Conservation (phyloP, 140 eudicot genomes). For the Anethum foeniculum region DNA sequence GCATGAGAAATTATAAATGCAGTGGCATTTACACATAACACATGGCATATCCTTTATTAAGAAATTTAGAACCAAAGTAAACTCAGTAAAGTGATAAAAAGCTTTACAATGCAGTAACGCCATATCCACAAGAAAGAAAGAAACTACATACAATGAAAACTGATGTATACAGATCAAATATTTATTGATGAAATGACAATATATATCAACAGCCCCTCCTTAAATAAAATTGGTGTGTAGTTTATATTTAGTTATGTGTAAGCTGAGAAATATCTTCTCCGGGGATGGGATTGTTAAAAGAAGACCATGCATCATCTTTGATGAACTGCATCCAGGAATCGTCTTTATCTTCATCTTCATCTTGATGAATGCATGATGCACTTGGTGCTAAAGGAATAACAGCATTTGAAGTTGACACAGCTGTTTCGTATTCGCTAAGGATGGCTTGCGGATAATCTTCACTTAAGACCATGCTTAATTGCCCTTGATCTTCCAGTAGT, state of each 20-base stretch:
- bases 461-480: constrained; percentile 22
- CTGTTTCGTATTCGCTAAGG: constrained; percentile 37
- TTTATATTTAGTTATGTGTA: constrained; percentile 43
- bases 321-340: constrained; percentile 96
- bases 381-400: constrained; percentile 44
- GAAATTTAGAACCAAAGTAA: constrained; percentile 1
- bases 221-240: not conserved
- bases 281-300: constrained; percentile 26
- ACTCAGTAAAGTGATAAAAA: not conserved
- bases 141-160: not conserved
- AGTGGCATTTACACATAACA: too few relatives aligned
- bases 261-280: constrained; percentile 26
- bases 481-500: constrained; percentile 45
- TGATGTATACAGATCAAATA: too few relatives aligned
- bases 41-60: too few relatives aligned
- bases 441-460: constrained; percentile 27
- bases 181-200: too few relatives aligned
- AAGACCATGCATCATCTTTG: constrained; percentile 84
- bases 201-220: constrained; percentile 1
- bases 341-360: constrained; percentile 70
- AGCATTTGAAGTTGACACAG: constrained; percentile 34
- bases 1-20: too few relatives aligned
- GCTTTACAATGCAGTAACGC: constrained; percentile 1
- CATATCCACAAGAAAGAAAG: not conserved
- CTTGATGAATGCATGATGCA: constrained; percentile 45